phyloP scores from a whole-genome alignment of 2,329 filamentous ascomycete species.

The Diaporthe batatas region DNA sequence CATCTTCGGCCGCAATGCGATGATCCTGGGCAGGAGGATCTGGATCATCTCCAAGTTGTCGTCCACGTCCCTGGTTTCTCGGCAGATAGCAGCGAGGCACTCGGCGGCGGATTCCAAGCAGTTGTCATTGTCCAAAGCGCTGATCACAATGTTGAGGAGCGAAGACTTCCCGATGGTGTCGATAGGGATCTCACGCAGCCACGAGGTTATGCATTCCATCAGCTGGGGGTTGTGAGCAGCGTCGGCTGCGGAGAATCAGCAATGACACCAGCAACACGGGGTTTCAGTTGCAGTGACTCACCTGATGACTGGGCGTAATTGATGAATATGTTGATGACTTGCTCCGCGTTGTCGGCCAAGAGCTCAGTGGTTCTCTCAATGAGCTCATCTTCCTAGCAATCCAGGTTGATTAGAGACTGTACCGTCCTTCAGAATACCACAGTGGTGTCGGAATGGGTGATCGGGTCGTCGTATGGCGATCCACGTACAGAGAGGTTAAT shows the following conservation, averaged over 20 bases:
- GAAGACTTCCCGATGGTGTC: conserved; percentile 87
- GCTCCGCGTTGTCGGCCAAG: conserved; percentile 88
- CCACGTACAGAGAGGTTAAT: conserved; percentile 98
- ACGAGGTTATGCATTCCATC: conserved; percentile 95
- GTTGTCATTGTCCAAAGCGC: conserved; percentile 79
- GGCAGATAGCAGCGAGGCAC: conserved; percentile 91
- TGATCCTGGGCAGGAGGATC: conserved; percentile 82
- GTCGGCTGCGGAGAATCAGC: conserved; percentile 64
- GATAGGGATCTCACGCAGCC: conserved; percentile 93
- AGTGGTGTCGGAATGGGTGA: conserved; percentile 50
- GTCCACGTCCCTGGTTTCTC: conserved; percentile 93
- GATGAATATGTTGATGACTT: conserved; percentile 88
- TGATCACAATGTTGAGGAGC: conserved; percentile 83
- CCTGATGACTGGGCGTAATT: conserved; percentile 93
- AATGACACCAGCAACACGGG: conserved; percentile 27
- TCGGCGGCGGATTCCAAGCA: conserved; percentile 92
- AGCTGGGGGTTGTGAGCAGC: conserved; percentile 90
- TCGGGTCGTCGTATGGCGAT: conserved; percentile 67
- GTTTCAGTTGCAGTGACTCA: conserved; percentile 59
- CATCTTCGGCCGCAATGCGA: conserved; percentile 83
- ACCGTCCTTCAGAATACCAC: conserved; percentile 53
- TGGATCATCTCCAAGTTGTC: conserved; percentile 88
- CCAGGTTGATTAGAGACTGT: conserved; percentile 59
- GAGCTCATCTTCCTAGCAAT: conserved; percentile 93
- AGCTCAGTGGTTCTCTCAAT: conserved; percentile 87